These are phyloP conservation scores for Cystobasidiaceae sp. DNA, from an alignment of 1,284 basidiomycete species.

Conservation along the genomic window DNA sequence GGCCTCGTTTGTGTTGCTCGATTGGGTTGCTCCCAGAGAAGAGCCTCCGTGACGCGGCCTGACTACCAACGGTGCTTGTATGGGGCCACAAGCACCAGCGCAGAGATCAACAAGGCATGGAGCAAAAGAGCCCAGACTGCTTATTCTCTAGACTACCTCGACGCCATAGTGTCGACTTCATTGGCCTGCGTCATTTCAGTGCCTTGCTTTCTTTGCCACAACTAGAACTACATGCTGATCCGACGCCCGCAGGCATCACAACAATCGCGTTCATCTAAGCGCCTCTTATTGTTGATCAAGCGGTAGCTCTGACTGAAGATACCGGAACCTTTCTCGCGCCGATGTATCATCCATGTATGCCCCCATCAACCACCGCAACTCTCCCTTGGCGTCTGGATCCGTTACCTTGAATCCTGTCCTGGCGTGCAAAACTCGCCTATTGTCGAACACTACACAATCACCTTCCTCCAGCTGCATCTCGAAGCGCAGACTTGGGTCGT, in stretches of 20 bases:
- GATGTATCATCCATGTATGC: constrained; percentile 25
- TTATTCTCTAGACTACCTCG: too few species aligned
- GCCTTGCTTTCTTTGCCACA: too few species aligned
- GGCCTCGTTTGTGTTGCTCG: neutral
- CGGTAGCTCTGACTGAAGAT: neutral
- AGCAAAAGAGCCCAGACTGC: neutral
- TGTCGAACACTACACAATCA: constrained; percentile 88
- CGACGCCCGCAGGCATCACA: too few species aligned
- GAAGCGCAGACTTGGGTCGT: constrained; percentile 56
- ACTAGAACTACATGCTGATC: too few species aligned
- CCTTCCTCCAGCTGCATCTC: constrained; percentile 71
- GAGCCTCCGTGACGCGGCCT: constrained; percentile 15
- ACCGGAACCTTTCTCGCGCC: constrained; percentile 4
- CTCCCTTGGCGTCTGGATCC: constrained; percentile 45
- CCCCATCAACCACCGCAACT: constrained; percentile 26
- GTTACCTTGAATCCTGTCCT: constrained; percentile 64
- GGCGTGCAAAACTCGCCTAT: constrained; percentile 84
- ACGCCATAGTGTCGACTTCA: too few species aligned
- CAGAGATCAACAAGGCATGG: neutral
- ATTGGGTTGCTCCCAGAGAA: too few species aligned
- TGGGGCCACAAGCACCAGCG: neutral
- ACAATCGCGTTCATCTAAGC: too few species aligned
- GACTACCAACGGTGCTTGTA: neutral
- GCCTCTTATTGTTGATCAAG: too few species aligned
- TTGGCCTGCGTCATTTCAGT: too few species aligned